Base-by-base conservation (phyloP, 495 filamentous ascomycete genomes). In the Aspergillus sclerotioniger region DNA sequence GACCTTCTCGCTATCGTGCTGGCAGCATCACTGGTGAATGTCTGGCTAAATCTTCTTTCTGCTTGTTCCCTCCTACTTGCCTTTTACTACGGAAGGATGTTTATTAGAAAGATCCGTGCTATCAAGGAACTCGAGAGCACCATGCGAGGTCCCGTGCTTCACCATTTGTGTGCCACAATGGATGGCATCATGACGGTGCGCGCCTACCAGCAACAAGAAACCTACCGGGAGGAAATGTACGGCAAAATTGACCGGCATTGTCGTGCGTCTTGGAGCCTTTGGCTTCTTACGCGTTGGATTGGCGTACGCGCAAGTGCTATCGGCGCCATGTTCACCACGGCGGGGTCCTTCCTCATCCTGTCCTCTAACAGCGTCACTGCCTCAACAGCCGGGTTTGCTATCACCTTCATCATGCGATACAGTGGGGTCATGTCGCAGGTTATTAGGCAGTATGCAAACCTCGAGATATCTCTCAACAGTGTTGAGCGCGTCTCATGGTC, bases 401-500 rank as follows among this genome's bases (percentile, higher is more conserved):
- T 90, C 32, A 73, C 73, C 19, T 88, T 89, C 60, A 76, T 84
- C 1, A 71, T 87, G 20, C 79, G 82, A 54, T 87, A 82, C 54
- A 76, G 82, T 1, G 55, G 56, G n/a, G 67, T 74, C 21, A 76
- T 88, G 20, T 80, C 84, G 57, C 84, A 80, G 83, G 75, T 80
- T 0, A 76, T 89, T 29, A 76, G 86, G 0, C 68, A 80, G 15
- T 89, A 86, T 62, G 78, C 86, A 5, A 83, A 83, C 54, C 66
- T 86, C 0, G 87, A 90, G 62, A 70, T 87, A 5, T 80, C 84
- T 61, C 89, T 90, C 86, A 89, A 89, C 54, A 78, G 83, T 20
- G 82, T 83, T 3, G 87, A 89, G 67, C 74, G 87, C 41, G 82
- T 90, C 39, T 85, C 88, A 66, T 89, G 88, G 61, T 76, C 81